Evolutionary conservation across 192 early-diverging fungal genomes (phyloP), one percentile per base, ranked within the genome.

Genomic region (Paraglomus brasilianum): DNA sequence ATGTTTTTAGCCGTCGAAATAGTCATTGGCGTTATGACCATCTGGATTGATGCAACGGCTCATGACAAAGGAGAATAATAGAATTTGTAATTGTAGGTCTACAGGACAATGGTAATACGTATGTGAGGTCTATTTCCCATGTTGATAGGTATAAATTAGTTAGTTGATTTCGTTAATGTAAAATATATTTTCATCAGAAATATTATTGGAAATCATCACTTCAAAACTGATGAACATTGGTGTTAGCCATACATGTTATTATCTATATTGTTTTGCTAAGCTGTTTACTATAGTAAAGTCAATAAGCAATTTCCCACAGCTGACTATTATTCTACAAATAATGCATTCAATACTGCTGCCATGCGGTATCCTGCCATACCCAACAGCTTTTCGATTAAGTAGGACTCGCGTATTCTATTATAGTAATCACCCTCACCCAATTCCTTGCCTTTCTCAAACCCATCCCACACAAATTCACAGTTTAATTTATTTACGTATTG

Each of bases 11-110:
- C 78, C 69, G 83, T 92, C 69, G 89, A 91, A 66, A 92, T 92
- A 67, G 69, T 89, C 10, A 86, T 92, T 64, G 91, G 86, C 14
- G 80, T 88, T 19, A 84, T 91, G 11, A 92, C 91, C 6, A 92
- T 89, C 24, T 82, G 81, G 17, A 74, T 92, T 66, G 91, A 92
- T 71, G 80, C 86, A 30, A 30, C n/a, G n/a, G n/a, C 22, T 70
- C 57, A 47, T 30, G 30, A 30, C 1, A 2, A 30, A 30, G 30
- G 30, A 30, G 30, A 3, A 30, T 30, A 30, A 30, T 30, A 30
- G 30, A 30, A 30, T 30, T 30, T 30, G 30, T 30, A 30, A 30
- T 30, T 30, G 30, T 30, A 30, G 30, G 30, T 30, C 30, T 30
- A 30, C 30, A 30, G 30, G 30, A 30, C 30, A 30, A 30, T 30